Evolutionary conservation across 257 asterid species (phyloP), one percentile per base, ranked within the genome.

Genomic region (Ligustrum vulgare): DNA sequence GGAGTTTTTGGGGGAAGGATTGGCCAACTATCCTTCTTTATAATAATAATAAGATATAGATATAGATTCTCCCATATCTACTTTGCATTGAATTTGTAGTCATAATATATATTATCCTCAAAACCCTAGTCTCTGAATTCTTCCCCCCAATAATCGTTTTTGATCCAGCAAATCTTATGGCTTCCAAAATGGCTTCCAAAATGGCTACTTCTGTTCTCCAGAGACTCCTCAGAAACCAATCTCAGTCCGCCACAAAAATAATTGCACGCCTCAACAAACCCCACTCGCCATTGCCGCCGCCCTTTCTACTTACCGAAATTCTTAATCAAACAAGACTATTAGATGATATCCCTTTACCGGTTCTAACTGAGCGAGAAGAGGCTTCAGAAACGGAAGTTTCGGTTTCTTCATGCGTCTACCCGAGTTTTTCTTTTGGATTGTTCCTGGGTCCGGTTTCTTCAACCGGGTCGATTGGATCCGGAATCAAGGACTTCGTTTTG

Each of bases 191-290:
- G 94, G 86, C 85, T 36, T 76, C 23, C 58, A 33, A 11, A 78
- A 89, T 89, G 94, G 86, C 85, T 36, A 72, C 86, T 71, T 80
- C 91, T 4, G 11, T 80, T 74, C 78, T 92, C 22, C 89, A 74
- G 41, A 87, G 77, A 67, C 77, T 89, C 66, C 76, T 87, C 41
- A 80, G 89, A 84, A 78, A 20, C 71, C 94, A 76, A 80, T 75
- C 86, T 69, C 86, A 81, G 49, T 81, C 90, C 31, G 75, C 82
- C 28, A 41, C 88, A 6, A 79, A 74, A 32, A 22, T 86, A 80
- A 32, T 83, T 34, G 60, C 86, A 16, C 70, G 45, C 62, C 67
- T 84, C 65, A 75, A 58, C 69, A 85, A 77, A 70, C 71, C 87
- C 31, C 82, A 56, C 9, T 73, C 75, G 72, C 82, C 80, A 5